Base-by-base conservation (phyloP, 306 rosid genomes). In the Comarum palustre region DNA sequence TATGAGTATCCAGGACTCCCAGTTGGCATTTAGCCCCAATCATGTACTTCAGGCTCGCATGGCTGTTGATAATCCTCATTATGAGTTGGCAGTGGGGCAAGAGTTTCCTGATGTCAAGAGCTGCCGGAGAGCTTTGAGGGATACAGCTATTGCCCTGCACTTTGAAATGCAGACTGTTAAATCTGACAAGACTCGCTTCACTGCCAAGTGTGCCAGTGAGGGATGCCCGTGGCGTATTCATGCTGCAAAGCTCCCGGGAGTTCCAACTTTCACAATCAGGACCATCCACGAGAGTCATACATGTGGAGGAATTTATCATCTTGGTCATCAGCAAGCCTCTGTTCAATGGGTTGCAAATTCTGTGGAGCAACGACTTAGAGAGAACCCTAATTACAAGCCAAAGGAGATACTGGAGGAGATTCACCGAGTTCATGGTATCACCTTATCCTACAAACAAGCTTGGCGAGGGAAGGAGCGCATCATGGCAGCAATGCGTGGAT, bases 401-500 rank as follows among this genome's bases (percentile, higher is more conserved):
- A 91, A 91, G 87, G 97, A 91, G 84, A 91, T 91, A 77, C 76
- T 91, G 69, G 97, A 91, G 83, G 97, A 91, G 86, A 91, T 91
- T 81, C 97, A 91, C 68, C 86, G 84, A 73, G 87, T 85, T 78
- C 97, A 91, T 78, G 97, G 97, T 39, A 91, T 91, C 76, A 88
- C 97, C 55, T 85, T 91, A 59, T 91, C 97, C 1, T 91, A 91
- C 82, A 91, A 91, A 81, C 97, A 91, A 82, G 95, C 95, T 24
- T 91, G 97, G 97, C 87, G 97, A 79, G 97, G 97, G 73, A 91
- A 91, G 89, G 95, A 91, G 80, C 95, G 97, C 31, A 91, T 91
- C 79, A 91, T 91, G 97, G 95, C 97, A 79, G 89, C 89, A 32
- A 87, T 91, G 95, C 97, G 97, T 17, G 97, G 97, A 71, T 91